Conservation (phyloP, 2,329 filamentous ascomycete species). For the Fusarium begoniae region DNA sequence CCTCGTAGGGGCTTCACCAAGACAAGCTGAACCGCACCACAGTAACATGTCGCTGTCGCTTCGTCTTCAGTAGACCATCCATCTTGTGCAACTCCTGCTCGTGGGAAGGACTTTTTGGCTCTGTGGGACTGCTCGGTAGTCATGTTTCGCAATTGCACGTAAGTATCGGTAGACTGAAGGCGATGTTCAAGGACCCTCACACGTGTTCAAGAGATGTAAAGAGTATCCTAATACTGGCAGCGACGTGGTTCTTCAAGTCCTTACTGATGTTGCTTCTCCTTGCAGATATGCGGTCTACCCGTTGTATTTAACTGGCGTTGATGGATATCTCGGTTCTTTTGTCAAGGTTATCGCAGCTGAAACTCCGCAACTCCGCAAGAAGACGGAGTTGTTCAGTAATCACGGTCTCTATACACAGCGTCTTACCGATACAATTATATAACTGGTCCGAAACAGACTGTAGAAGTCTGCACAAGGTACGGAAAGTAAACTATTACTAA, state of each 20-base stretch:
- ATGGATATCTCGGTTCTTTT: background rate
- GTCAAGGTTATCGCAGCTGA: no score
- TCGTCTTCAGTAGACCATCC: slow-evolving; percentile 56
- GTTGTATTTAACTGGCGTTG: background rate
- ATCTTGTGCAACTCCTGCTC: slow-evolving; percentile 48
- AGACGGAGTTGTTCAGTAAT: background rate
- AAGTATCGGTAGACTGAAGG: background rate
- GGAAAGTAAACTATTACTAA: background rate
- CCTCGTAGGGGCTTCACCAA: slow-evolving; percentile 53
- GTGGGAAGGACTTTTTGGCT: background rate
- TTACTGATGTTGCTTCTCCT: background rate
- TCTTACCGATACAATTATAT: no score
- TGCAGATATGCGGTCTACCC: background rate
- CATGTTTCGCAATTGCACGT: background rate
- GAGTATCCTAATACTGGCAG: background rate
- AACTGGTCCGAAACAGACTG: background rate
- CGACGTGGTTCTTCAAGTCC: background rate
- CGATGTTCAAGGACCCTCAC: background rate
- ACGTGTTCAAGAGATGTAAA: background rate
- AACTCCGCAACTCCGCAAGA: background rate
- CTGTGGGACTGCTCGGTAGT: background rate
- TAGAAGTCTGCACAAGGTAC: background rate
- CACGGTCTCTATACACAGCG: no score
- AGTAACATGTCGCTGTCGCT: slow-evolving; percentile 68
- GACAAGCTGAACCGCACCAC: slow-evolving; percentile 63